Base-by-base conservation (phyloP, 306 rosid genomes). In the Argentina anserina region DNA sequence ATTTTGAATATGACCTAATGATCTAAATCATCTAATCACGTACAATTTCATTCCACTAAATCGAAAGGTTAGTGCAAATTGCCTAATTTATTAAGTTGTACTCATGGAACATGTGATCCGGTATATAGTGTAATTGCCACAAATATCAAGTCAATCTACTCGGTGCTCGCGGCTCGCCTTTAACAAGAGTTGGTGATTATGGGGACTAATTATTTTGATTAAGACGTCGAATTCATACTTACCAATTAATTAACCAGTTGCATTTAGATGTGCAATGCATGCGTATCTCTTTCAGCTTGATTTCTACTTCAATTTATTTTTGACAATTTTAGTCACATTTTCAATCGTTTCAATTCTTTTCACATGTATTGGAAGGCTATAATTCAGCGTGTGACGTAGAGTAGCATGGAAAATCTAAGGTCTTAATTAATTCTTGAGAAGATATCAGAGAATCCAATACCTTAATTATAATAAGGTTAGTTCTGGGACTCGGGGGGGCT, bases 401-500 rank as follows among this genome's bases (percentile, higher is more conserved):
- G 31, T 25, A 12, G 33, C 18, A 12, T 25, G 33, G 62, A 55
- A 52, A 21, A 50, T 8, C 21, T 46, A 20, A 2, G 25, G 58
- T 46, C 52, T 6, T 47, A 47, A 47, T 47, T 46, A 46, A 18
- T 47, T 5, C 17, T 0, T 46, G 17, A 47, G 23, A 17, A 71
- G 56, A 55, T 63, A 72, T 46, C 47, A 46, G 41, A 78, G 85
- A 73, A 75, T 80, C 84, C 78, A 76, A 73, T 76, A 73, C 76
- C 71, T 73, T 73, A 60, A 45, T 75, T 43, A 74, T 50, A 52
- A 10, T 55, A 55, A 53, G 61, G 33, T 55, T 33, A 10, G 14
- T n/a, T n/a, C 8, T 26, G 7, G 26, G 52, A 46, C 21, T 46
- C 9, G 26, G 26, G 9, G 13, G 21, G 20, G 0, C 17, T 26